phyloP scores from a whole-genome alignment of 1,284 basidiomycete genomes.

The Ceratobasidium sp. region DNA sequence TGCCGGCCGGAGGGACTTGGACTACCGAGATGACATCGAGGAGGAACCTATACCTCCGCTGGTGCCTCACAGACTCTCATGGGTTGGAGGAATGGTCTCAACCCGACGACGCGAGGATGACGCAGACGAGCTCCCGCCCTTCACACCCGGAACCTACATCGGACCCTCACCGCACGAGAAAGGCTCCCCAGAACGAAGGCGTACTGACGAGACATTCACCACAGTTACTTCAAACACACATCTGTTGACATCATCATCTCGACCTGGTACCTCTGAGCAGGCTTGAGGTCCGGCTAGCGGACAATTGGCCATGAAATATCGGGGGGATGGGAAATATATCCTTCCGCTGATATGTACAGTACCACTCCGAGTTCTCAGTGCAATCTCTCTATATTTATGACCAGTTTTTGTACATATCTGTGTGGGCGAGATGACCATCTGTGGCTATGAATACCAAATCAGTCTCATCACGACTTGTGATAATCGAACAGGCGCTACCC shows the following conservation, averaged over 20 bases:
- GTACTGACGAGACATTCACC: slow-evolving; percentile 14
- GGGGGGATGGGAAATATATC: not conserved
- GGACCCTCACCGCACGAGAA: slow-evolving; percentile 38
- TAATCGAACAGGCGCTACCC: too few species aligned
- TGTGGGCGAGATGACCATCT: not conserved
- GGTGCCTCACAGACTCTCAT: slow-evolving; percentile 10
- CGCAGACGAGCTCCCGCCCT: slow-evolving; percentile 32
- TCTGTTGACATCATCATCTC: slow-evolving; percentile 17
- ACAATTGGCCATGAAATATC: not conserved
- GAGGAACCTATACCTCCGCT: not conserved
- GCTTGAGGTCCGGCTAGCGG: not conserved
- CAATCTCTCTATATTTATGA: not conserved
- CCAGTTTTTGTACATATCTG: not conserved
- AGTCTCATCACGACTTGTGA: not conserved
- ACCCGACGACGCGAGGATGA: slow-evolving; percentile 21
- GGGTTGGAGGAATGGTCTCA: slow-evolving; percentile 15
- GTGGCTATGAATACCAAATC: not conserved
- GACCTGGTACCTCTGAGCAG: slow-evolving; percentile 13
- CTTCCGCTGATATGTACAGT: not conserved
- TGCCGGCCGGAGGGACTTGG: not conserved
- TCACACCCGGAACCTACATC: slow-evolving; percentile 28
- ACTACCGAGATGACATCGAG: slow-evolving; percentile 23
- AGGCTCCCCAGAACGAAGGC: slow-evolving; percentile 11
- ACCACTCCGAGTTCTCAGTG: not conserved
- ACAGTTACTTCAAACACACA: slow-evolving; percentile 13